A percentile compares a stretch with the other conserved stretches of the same genome.
phyloP scores from a whole-genome alignment of 1,284 basidiomycete genomes.

The Somion occarium region DNA sequence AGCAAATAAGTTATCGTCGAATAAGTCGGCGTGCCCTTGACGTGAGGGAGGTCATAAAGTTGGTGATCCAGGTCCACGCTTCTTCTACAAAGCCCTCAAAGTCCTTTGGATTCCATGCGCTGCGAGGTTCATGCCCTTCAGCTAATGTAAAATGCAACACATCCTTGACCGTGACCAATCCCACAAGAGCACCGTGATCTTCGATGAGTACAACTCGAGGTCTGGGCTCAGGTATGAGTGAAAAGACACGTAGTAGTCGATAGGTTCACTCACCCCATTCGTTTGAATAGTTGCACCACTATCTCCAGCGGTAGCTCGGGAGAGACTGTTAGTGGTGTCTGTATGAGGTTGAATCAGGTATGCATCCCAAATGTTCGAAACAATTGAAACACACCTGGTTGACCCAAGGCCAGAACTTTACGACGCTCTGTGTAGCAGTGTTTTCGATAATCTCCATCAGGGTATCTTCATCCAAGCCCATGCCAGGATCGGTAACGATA shows the following conservation, averaged over 20 bases:
- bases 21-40: neutral
- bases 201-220: conserved; percentile 94
- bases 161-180: conserved; percentile 95
- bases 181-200: conserved; percentile 76
- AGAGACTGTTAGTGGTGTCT: conserved; percentile 94
- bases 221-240: conserved; percentile 34
- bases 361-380: conserved; percentile 5
- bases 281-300: conserved; percentile 93
- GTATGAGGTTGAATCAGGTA: conserved; percentile 2
- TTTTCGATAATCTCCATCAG: conserved; percentile 57
- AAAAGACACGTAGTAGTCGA: neutral
- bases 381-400: conserved; percentile 64
- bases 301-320: conserved; percentile 92
- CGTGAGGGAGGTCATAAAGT: neutral
- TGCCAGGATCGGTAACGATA: conserved; percentile 44
- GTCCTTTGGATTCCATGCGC: conserved; percentile 52
- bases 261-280: conserved; percentile 76
- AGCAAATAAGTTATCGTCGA: neutral
- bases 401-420: conserved; percentile 88
- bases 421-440: conserved; percentile 47
- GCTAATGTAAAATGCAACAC: conserved; percentile 76
- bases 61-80: conserved; percentile 46
- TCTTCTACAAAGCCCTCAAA: conserved; percentile 47
- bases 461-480: conserved; percentile 66
- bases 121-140: conserved; percentile 26